Evolutionary conservation across 176 grass and related monocot genomes (phyloP).

Genomic region (Aegilops speltoides): DNA sequence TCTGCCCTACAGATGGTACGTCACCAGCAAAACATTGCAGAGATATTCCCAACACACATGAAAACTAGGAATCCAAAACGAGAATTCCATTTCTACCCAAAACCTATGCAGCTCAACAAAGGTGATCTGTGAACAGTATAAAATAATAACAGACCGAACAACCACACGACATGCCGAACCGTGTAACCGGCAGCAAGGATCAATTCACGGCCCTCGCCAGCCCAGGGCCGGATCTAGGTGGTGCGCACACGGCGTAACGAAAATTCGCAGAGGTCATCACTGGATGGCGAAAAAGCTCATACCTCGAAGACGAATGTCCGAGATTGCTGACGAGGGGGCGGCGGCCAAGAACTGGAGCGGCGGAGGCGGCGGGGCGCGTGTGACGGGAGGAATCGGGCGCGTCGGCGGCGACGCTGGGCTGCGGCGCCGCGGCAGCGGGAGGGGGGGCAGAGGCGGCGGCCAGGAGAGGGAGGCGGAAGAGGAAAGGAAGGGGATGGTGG

Average conservation of each 20-base stretch:
- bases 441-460: neutral
- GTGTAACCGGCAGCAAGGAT: neutral
- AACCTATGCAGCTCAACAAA: neutral
- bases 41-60: neutral
- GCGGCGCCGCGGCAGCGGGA: neutral
- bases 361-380: neutral
- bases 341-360: neutral
- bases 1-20: neutral
- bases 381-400: neutral
- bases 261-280: neutral
- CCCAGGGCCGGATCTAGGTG: neutral
- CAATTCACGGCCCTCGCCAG: neutral
- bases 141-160: neutral
- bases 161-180: neutral
- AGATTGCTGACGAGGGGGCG: neutral
- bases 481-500: neutral
- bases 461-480: neutral
- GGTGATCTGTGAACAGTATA: neutral
- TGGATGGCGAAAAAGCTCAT: neutral
- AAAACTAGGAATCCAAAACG: neutral
- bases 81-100: neutral
- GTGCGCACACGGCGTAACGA: neutral
- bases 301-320: neutral
- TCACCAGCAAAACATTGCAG: neutral
- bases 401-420: neutral